phyloP scores from a whole-genome alignment of 345 rosid species.

The Corymbia maculata region DNA sequence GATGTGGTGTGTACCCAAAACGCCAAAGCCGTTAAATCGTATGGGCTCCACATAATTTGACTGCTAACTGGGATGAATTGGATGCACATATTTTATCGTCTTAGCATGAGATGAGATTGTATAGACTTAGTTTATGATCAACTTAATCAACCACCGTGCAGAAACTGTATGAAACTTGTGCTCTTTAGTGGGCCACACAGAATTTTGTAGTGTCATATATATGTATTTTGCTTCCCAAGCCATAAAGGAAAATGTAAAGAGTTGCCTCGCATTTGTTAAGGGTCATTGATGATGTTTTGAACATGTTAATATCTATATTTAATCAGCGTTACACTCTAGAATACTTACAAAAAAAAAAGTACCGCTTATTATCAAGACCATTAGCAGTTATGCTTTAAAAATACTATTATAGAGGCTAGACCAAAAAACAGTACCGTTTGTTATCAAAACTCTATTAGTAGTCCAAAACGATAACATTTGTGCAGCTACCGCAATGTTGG shows the following conservation, averaged over 20 bases:
- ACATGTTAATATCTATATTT: background rate
- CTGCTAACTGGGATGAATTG: background rate
- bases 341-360: background rate
- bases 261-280: background rate
- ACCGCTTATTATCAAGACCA: background rate
- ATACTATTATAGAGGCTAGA: background rate
- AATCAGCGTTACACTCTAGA: background rate
- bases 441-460: background rate
- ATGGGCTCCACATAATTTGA: background rate
- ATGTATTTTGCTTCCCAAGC: background rate
- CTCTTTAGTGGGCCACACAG: background rate
- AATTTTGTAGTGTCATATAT: background rate
- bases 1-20: background rate
- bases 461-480: background rate
- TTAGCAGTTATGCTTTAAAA: background rate
- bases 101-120: background rate
- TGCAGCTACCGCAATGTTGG: background rate
- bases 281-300: background rate
- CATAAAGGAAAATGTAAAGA: background rate
- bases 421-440: background rate
- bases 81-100: background rate
- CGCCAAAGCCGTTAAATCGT: background rate
- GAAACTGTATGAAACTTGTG: background rate
- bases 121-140: background rate
- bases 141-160: background rate